Evolutionary conservation across 2,329 filamentous ascomycete genomes (phyloP).

Genomic region (Trichoderma pleuroti): DNA sequence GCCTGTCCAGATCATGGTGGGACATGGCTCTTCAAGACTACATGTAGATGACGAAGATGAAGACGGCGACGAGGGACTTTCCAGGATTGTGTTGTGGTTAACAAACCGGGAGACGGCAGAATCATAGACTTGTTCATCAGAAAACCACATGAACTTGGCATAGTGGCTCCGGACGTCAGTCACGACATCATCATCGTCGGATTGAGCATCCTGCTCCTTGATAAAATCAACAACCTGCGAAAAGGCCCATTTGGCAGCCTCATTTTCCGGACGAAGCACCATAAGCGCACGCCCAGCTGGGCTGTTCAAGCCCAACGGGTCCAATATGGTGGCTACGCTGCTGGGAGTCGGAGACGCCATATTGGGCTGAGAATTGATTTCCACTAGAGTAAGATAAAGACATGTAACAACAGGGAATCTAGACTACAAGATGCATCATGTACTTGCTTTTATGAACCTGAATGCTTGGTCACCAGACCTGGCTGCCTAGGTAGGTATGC

Average conservation of each 20-base stretch:
- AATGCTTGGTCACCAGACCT: neutral
- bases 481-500: neutral
- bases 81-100: neutral
- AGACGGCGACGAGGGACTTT: neutral
- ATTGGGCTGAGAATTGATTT: neutral
- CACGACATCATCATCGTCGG: neutral
- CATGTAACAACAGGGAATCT: neutral
- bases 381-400: neutral
- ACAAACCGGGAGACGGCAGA: neutral
- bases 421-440: neutral
- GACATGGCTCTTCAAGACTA: neutral
- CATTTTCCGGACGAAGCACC: neutral
- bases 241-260: neutral
- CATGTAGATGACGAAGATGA: neutral
- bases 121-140: neutral
- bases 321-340: neutral
- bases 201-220: neutral
- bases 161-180: neutral
- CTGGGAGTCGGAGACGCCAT: neutral
- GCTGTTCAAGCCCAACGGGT: neutral
- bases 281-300: neutral
- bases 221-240: neutral
- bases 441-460: neutral
- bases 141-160: neutral
- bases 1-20: neutral